Conservation (phyloP, 1,139 yeast species). For the Candida mesenterica region DNA sequence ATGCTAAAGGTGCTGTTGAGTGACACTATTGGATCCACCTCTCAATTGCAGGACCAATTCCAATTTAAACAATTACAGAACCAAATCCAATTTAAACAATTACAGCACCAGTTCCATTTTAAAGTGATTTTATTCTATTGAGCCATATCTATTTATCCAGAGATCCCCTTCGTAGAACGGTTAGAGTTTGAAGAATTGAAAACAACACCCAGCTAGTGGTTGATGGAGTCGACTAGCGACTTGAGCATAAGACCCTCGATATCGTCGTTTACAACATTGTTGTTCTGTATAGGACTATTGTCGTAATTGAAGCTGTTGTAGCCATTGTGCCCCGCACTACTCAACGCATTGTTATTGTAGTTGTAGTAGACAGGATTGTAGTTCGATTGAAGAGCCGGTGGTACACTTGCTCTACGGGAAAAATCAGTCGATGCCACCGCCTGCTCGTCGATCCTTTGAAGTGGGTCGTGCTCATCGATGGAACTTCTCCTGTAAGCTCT, state of each 20-base stretch:
- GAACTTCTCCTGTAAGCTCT: constrained; percentile 6
- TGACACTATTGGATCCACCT: no score
- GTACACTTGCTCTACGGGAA: constrained; percentile 4
- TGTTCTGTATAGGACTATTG: neutral
- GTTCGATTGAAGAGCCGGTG: neutral
- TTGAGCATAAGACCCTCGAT: constrained; percentile 40
- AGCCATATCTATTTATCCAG: constrained; percentile 5
- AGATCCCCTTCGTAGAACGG: neutral
- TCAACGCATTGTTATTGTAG: neutral
- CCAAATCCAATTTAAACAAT: no score
- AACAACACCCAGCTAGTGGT: no score
- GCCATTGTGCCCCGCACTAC: neutral
- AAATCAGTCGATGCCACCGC: constrained; percentile 1
- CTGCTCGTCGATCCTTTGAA: constrained; percentile 6
- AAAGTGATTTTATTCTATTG: neutral
- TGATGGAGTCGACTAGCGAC: constrained; percentile 45
- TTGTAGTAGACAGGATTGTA: neutral
- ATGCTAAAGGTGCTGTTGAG: no score
- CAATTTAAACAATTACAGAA: no score
- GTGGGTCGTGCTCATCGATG: constrained; percentile 6
- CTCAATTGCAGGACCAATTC: no score
- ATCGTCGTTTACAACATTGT: constrained; percentile 5
- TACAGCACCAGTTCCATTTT: neutral
- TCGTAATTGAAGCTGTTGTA: neutral
- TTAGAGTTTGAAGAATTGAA: no score